Base-by-base conservation (phyloP, 2,329 filamentous ascomycete genomes). In the Colletotrichum sp. region DNA sequence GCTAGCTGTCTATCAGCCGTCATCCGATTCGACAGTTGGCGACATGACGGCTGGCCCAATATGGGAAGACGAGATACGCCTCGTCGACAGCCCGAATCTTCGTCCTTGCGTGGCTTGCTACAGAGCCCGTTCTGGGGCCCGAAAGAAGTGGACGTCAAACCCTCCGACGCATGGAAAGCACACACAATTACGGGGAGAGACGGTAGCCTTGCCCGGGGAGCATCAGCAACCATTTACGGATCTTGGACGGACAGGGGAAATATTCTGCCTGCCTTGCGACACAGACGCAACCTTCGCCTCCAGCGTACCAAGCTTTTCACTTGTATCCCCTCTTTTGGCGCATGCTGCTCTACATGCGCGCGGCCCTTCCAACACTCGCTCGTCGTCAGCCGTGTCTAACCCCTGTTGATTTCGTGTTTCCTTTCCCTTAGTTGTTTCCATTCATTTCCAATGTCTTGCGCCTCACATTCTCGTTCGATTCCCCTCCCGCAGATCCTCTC, bases 401-500 rank as follows among this genome's bases (percentile, higher is more conserved):
- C 64, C 70, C 16, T 60, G 71, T 55, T 36, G 44, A 44, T 34
- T 57, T 75, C 32, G 55, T 73, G 55, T 48, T 36, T 72, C 39
- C 39, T 25, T 32, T 55, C 11, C n/a, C 65, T 44, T 25, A 44
- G 44, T 27, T 16, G 6, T 44, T 39, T 34, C 28, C 28, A 64
- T 65, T 57, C 73, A 52, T 60, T 65, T 73, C 59, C 64, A 48
- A 27, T 36, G 32, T 61, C 25, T 68, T 68, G 52, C 57, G 32
- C 25, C 63, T 63, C 30, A 30, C 28, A 25, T 60, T 28, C 55
- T 65, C 52, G 52, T 55, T 59, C 16, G 74, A 52, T 72, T 68
- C 59, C 68, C 30, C 59, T 63, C 67, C 44, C 68, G 63, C 75
- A 77, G 75, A 77, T 77, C 75, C 36, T 73, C 57, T 75, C 69